Evolutionary conservation across 2,329 filamentous ascomycete genomes (phyloP), one percentile per base, ranked within the genome.

Genomic region (Colletotrichum truncatum): DNA sequence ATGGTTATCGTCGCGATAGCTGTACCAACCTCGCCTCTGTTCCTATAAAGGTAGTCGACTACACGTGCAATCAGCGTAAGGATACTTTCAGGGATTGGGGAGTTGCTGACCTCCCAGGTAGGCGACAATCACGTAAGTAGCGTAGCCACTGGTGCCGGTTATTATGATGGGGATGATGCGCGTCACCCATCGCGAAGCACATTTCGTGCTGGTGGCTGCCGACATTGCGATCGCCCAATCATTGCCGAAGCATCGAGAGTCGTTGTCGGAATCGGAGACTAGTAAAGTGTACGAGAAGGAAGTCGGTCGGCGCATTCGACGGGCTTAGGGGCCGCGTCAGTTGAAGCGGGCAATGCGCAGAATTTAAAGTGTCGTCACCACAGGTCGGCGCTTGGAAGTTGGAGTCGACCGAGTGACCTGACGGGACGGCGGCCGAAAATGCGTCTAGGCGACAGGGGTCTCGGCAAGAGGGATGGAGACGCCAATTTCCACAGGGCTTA

Each of bases 131-230:
- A 89, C 89, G 78, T 91, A 97, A 32, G 88, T 91, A 18, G 87
- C 87, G 76, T 93, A 93, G 36, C 84, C 89, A 66, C 93, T 84
- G 36, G 87, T 82, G 28, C 84, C 89, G 32, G 89, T 77, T 39
- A 97, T 85, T 53, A 95, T 74, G 38, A 89, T 70, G 4, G 94
- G 94, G 61, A 97, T 88, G 60, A 91, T 77, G 64, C 90, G 85
- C 54, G 89, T 87, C 49, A 86, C 83, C 77, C 85, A 87, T 71
- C 85, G 79, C 75, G 88, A 89, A 52, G 82, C 79, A 69, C 81
- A 78, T 70, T 72, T 74, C 9, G 74, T 77, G 70, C 77, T 78
- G 41, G 56, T 66, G 69, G 68, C 68, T 51, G 68, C 61, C 55
- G 68, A 57, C 68, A 68, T 69, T 49, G 51, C 57, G 32, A 36